Evolutionary conservation across 768 basidiomycete species (phyloP), one percentile per base, ranked within the genome.

Genomic region (Russula virescens): DNA sequence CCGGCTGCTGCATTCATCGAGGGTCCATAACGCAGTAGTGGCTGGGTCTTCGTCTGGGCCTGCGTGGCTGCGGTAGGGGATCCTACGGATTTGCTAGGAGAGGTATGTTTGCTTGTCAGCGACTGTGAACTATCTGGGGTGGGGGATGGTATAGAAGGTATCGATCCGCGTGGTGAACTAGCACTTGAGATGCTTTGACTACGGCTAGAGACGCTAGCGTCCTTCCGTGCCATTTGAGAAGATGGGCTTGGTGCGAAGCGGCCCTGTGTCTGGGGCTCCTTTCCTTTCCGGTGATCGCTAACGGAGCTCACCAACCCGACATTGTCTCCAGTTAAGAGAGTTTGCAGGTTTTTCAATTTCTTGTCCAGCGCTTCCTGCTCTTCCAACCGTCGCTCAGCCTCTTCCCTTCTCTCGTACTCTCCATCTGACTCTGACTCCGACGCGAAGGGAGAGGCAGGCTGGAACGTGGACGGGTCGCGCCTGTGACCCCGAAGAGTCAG

Each of bases 121-220:
- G 77, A 76, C 55, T 81, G 81, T 21, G 84, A 80, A 26, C 63
- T 55, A 50, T 84, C 80, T 19, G 81, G 71, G 9, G 85, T 79
- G 21, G 87, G 85, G 0, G 90, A 91, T 0, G 90, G 85, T 26
- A 93, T 91, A 18, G 89, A 88, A 1, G 88, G 89, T 40, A 91
- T 88, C 0, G 91, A 93, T 19, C 85, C 86, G 51, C 82, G 87
- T 1, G 86, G 86, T 21, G 91, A 91, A 64, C 83, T 82, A 14
- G 83, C 75, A 70, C 87, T 88, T 5, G 89, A 90, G 10, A 89
- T 77, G 68, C 89, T 91, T 62, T 87, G 87, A 64, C 87, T 87
- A 23, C 80, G 64, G 46, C 66, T 65, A 5, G 50, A 58, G 19
- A 7, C 38, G 53, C 50, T 38, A 8, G 51, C 77, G 68, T 82